phyloP scores from a whole-genome alignment of 495 filamentous ascomycete species.

The Talaromyces wortmannii region DNA sequence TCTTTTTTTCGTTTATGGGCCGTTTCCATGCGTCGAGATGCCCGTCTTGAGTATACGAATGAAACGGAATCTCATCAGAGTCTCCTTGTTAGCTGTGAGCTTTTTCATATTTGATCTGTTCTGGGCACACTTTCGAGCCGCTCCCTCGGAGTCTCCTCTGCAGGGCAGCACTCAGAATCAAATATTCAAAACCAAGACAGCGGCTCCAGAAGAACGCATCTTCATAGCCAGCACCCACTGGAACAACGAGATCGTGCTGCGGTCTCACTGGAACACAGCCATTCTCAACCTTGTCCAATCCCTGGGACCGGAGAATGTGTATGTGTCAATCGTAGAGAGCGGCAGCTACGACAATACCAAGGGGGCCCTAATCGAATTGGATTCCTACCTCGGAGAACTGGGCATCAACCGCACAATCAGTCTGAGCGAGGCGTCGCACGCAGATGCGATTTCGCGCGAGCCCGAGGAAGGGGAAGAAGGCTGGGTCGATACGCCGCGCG shows the following conservation, averaged over 20 bases:
- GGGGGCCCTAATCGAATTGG: constrained; percentile 53
- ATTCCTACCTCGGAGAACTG: constrained; percentile 14
- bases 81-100: background rate
- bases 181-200: background rate
- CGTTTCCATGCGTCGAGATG: background rate
- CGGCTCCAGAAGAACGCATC: constrained; percentile 30
- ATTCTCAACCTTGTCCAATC: constrained; percentile 47
- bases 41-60: background rate
- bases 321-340: constrained; percentile 62
- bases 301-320: constrained; percentile 61
- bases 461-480: constrained; percentile 34
- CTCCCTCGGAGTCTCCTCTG: background rate
- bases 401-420: background rate
- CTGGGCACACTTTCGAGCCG: background rate
- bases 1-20: background rate
- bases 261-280: constrained; percentile 54
- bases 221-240: constrained; percentile 65
- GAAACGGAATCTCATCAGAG: background rate
- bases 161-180: background rate
- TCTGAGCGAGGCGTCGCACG: background rate
- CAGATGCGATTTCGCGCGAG: constrained; percentile 11
- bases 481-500: constrained; percentile 17
- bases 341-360: constrained; percentile 69
- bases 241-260: constrained; percentile 61
- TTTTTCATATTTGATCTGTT: background rate